phyloP scores from a whole-genome alignment of 1,284 basidiomycete genomes.

The Mycosarcoma mackinlayi region DNA sequence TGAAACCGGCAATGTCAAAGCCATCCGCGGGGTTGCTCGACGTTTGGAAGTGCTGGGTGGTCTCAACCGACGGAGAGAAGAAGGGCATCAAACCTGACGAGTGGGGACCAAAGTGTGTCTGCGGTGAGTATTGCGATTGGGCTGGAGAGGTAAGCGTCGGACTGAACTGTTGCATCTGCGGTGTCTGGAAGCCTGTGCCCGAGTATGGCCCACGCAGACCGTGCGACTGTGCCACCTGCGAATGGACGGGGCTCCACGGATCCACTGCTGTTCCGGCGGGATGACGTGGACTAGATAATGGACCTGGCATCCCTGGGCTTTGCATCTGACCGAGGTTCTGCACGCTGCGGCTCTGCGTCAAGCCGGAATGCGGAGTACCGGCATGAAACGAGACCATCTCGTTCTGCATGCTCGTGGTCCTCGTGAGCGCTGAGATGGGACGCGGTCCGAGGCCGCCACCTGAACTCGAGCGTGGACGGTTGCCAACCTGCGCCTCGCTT shows the following conservation, averaged over 20 bases:
- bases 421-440: conserved; percentile 36
- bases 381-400: conserved; percentile 23
- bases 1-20: conserved; percentile 48
- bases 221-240: conserved; percentile 31
- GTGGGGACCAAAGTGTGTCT: conserved; percentile 39
- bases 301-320: conserved; percentile 26
- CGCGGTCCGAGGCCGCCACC: conserved; percentile 19
- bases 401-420: conserved; percentile 50
- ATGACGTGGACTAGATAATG: conserved; percentile 29
- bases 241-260: conserved; percentile 35
- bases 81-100: conserved; percentile 28
- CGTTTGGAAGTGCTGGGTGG: conserved; percentile 27
- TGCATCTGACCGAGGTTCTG: conserved; percentile 36
- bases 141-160: conserved; percentile 43
- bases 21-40: conserved; percentile 23
- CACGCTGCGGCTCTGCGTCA: conserved; percentile 44
- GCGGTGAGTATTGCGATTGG: conserved; percentile 50
- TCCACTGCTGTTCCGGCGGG: conserved; percentile 24
- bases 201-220: conserved; percentile 29
- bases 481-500: conserved; percentile 13
- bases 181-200: conserved; percentile 43
- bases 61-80: conserved; percentile 41
- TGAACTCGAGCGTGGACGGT: conserved; percentile 39
- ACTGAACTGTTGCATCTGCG: conserved; percentile 47
- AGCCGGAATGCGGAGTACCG: conserved; percentile 18